These are phyloP conservation scores for Fraxinus xanthoxyloides DNA, from an alignment of 305 asterid genomes.

Conservation along the genomic window DNA sequence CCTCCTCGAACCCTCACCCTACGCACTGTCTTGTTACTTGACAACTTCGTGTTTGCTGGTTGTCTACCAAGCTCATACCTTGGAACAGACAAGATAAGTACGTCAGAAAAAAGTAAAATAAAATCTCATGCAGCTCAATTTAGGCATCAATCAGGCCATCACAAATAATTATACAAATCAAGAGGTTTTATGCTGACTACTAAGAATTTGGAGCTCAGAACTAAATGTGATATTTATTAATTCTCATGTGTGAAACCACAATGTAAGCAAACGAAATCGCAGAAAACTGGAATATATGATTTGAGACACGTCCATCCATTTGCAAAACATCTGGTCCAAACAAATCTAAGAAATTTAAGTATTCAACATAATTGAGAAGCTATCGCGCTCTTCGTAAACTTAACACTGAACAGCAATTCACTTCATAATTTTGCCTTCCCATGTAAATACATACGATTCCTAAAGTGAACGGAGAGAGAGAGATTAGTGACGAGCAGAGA, in stretches of 20 bases:
- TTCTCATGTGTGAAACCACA: neutral
- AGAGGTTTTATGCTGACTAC: neutral
- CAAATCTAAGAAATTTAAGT: neutral
- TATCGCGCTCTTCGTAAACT: neutral
- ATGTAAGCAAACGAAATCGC: neutral
- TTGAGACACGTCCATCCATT: neutral
- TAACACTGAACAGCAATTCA: neutral
- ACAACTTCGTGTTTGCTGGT: slow-evolving; percentile 42
- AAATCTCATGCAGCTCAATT: neutral
- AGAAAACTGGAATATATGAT: neutral
- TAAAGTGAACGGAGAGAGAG: neutral
- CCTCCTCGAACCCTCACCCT: slow-evolving; percentile 33
- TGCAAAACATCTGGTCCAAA: neutral
- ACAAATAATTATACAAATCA: neutral
- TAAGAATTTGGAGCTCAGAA: neutral
- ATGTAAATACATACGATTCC: neutral
- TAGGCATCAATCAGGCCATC: neutral
- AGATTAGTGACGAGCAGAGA: neutral
- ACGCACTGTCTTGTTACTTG: slow-evolving; percentile 34
- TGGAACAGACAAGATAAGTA: neutral
- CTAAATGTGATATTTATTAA: neutral
- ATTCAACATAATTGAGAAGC: neutral
- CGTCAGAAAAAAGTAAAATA: neutral
- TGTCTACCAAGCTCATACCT: slow-evolving; percentile 85
- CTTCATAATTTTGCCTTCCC: neutral